Conservation (phyloP, 2,329 filamentous ascomycete species). For the Aspergillus pseudoviridinutans region DNA sequence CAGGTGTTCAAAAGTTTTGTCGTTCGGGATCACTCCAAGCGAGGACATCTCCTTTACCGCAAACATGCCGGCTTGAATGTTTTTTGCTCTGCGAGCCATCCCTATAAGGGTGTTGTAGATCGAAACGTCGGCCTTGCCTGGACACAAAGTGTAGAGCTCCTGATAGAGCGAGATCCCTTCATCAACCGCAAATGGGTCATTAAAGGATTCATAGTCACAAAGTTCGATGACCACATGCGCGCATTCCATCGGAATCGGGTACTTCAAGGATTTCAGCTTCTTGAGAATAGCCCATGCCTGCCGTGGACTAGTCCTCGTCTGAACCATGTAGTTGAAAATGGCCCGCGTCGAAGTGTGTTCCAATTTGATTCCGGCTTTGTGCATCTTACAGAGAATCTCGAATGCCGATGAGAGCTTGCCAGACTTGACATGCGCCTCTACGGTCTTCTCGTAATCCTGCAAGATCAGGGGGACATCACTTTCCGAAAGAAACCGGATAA, state of each 20-base stretch:
- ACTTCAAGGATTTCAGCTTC: conserved; percentile 48
- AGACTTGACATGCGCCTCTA: conserved; percentile 63
- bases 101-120: conserved; percentile 61
- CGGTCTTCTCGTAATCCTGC: conserved; percentile 75
- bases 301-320: conserved; percentile 44
- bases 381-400: conserved; percentile 69
- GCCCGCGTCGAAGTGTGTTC: conserved; percentile 59
- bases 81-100: conserved; percentile 43
- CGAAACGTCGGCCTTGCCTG: conserved; percentile 37
- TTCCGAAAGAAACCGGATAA: conserved; percentile 61
- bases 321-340: conserved; percentile 56
- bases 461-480: conserved; percentile 53
- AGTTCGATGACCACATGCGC: conserved; percentile 50
- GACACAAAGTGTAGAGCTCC: conserved; percentile 51
- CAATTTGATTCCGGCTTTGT: conserved; percentile 56
- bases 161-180: conserved; percentile 60
- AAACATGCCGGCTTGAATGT: conserved; percentile 57
- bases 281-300: conserved; percentile 57
- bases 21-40: conserved; percentile 51
- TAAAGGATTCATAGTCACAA: conserved; percentile 39
- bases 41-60: conserved; percentile 60
- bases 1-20: conserved; percentile 60
- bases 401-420: conserved; percentile 64
- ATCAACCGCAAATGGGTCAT: conserved; percentile 35
- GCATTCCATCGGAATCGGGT: conserved; percentile 48